Evolutionary conservation across 2,329 filamentous ascomycete species (phyloP).

Genomic region (Blumeria graminis): DNA sequence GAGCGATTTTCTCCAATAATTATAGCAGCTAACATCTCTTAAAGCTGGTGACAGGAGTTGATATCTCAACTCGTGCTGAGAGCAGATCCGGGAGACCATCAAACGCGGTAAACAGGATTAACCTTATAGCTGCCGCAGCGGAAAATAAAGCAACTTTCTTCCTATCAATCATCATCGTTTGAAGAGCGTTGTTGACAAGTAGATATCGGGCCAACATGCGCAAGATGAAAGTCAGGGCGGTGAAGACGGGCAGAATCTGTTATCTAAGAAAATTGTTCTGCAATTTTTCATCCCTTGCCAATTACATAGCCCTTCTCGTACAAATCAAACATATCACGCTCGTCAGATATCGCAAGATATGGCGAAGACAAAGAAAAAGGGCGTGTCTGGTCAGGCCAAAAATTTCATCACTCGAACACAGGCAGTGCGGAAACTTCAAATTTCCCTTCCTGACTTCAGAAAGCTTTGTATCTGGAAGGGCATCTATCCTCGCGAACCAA

Average conservation of each 20-base stretch:
- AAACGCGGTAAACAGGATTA: slow-evolving; percentile 59
- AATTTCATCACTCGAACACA: slow-evolving; percentile 97
- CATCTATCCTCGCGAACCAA: slow-evolving; percentile 91
- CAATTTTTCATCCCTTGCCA: neutral
- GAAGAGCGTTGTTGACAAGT: neutral
- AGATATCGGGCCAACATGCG: neutral
- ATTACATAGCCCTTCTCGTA: neutral
- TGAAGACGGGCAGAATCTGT: neutral
- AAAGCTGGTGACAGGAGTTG: slow-evolving; percentile 92
- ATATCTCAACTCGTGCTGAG: slow-evolving; percentile 82
- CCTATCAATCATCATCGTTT: slow-evolving; percentile 26
- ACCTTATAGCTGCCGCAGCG: slow-evolving; percentile 51
- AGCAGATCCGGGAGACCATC: slow-evolving; percentile 65
- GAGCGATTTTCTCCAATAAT: neutral
- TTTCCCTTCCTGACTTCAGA: slow-evolving; percentile 90
- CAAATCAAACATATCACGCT: neutral
- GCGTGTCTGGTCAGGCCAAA: slow-evolving; percentile 67
- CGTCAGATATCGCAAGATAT: slow-evolving; percentile 21
- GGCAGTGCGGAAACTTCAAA: slow-evolving; percentile 91
- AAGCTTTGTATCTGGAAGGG: slow-evolving; percentile 99
- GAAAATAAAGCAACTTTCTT: slow-evolving; percentile 46
- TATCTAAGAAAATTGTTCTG: neutral
- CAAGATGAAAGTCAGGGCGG: too few species aligned
- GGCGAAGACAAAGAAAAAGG: slow-evolving; percentile 77
- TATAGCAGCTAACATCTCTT: slow-evolving; percentile 54